A percentile compares a stretch with the other conserved stretches of the same genome.
These are phyloP conservation scores for Stagonosporopsis cucurbitacearum DNA, from an alignment of 2,329 filamentous ascomycete genomes.

Conservation along the genomic window DNA sequence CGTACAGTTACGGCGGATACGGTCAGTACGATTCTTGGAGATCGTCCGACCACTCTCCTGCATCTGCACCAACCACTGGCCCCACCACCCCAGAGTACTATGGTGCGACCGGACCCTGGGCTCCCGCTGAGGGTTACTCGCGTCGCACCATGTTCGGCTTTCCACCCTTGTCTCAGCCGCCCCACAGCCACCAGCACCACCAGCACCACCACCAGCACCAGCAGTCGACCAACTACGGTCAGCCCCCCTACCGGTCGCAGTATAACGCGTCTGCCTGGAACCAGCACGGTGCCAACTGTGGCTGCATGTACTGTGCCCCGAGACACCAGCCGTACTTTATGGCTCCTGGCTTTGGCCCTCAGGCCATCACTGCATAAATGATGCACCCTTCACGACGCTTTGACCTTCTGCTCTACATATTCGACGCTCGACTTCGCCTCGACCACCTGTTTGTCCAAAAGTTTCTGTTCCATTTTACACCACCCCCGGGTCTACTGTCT, in stretches of 20 bases:
- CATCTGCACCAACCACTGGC: constrained; percentile 61
- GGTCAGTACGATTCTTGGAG: constrained; percentile 53
- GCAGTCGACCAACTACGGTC: constrained; percentile 47
- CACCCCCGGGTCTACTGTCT: constrained; percentile 10
- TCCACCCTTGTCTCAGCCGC: constrained; percentile 46
- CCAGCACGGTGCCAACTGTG: constrained; percentile 46
- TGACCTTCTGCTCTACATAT: constrained; percentile 32
- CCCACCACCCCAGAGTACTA: constrained; percentile 62
- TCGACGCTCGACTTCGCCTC: constrained; percentile 32
- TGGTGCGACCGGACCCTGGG: constrained; percentile 56
- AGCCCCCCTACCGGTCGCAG: constrained; percentile 42
- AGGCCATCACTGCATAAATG: constrained; percentile 45
- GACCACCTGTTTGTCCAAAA: constrained; percentile 46
- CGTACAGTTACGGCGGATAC: constrained; percentile 47
- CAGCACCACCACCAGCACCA: constrained; percentile 56
- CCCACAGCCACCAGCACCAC: constrained; percentile 48
- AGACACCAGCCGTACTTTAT: constrained; percentile 50
- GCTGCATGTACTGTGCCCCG: constrained; percentile 48
- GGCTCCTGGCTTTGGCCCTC: constrained; percentile 48
- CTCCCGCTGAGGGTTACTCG: constrained; percentile 52
- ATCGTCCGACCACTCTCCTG: constrained; percentile 55
- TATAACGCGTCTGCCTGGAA: constrained; percentile 49
- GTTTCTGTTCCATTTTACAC: constrained; percentile 33
- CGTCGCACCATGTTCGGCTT: constrained; percentile 53
- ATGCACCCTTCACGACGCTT: constrained; percentile 1